These are phyloP conservation scores for Cyphellophora attinorum DNA, from an alignment of 2,329 filamentous ascomycete species.

Conservation along the genomic window DNA sequence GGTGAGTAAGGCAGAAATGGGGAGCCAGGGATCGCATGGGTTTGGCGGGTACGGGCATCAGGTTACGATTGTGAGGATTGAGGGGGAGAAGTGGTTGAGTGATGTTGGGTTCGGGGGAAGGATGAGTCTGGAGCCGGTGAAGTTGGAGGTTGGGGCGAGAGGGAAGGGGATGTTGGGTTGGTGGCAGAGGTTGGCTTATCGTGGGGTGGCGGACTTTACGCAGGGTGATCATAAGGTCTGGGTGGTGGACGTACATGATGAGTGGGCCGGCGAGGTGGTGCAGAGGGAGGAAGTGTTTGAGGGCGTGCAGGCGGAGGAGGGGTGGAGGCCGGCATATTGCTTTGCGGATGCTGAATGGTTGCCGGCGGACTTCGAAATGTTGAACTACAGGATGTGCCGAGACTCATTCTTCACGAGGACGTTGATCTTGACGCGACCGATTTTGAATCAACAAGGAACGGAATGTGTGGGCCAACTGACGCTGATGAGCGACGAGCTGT, in stretches of 20 bases:
- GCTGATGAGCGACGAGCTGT: constrained; percentile 39
- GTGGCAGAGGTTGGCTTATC: constrained; percentile 1
- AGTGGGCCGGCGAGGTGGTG: neutral
- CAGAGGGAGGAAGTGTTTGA: neutral
- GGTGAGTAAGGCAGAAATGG: constrained; percentile 26
- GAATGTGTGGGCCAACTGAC: constrained; percentile 45
- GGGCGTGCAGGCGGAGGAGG: neutral
- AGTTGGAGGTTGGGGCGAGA: constrained; percentile 2
- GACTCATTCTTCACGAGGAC: constrained; percentile 46
- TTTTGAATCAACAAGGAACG: constrained; percentile 37
- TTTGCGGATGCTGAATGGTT: constrained; percentile 59
- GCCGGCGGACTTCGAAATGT: constrained; percentile 49
- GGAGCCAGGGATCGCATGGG: constrained; percentile 24
- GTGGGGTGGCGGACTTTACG: neutral
- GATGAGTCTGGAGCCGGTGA: constrained; percentile 1
- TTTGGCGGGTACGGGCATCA: constrained; percentile 50
- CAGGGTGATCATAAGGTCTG: constrained; percentile 40
- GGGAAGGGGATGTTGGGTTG: neutral
- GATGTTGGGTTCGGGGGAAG: constrained; percentile 5
- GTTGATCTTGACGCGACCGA: constrained; percentile 46
- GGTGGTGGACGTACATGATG: constrained; percentile 53
- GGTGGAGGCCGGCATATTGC: constrained; percentile 39
- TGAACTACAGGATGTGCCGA: constrained; percentile 49
- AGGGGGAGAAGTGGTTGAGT: constrained; percentile 33
- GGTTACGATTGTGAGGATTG: constrained; percentile 50